These are phyloP conservation scores for Eimeria necatrix DNA, from an alignment of 169 alveolate genomes.

Conservation along the genomic window DNA sequence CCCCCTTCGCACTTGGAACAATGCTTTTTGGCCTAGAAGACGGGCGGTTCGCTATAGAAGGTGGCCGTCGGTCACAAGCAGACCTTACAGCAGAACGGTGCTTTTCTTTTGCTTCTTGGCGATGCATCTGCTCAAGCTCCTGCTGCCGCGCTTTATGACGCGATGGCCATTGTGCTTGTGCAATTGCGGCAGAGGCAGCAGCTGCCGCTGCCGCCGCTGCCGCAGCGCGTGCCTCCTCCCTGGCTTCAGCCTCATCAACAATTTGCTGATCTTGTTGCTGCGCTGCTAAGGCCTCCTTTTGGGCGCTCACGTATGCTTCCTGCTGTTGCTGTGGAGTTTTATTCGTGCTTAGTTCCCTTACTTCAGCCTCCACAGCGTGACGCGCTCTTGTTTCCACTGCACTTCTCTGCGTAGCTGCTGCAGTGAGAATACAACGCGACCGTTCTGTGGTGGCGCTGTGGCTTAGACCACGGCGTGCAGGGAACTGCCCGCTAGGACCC, in stretches of 20 bases:
- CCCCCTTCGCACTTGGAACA: neutral
- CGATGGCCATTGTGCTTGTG: slow-evolving; percentile 73
- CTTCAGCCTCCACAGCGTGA: slow-evolving; percentile 74
- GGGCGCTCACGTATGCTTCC: slow-evolving; percentile 69
- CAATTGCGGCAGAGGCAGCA: slow-evolving; percentile 68
- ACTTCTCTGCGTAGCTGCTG: slow-evolving; percentile 54
- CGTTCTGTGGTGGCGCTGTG: slow-evolving; percentile 69
- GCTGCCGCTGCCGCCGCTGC: slow-evolving; percentile 69
- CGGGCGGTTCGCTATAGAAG: neutral
- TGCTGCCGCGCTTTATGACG: slow-evolving; percentile 52
- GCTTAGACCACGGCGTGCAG: slow-evolving; percentile 73
- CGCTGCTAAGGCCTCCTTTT: slow-evolving; percentile 46
- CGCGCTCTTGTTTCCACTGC: slow-evolving; percentile 73
- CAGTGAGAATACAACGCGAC: slow-evolving; percentile 41
- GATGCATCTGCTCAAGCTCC: slow-evolving; percentile 50
- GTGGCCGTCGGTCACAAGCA: neutral
- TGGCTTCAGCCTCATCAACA: slow-evolving; percentile 44
- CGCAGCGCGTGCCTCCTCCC: slow-evolving; percentile 42
- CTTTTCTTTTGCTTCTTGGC: slow-evolving; percentile 32
- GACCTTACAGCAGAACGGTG: neutral
- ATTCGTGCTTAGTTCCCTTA: slow-evolving; percentile 55
- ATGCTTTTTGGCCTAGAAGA: neutral
- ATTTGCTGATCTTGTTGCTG: slow-evolving; percentile 21
- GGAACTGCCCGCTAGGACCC: slow-evolving; percentile 62
- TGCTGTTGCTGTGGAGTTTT: slow-evolving; percentile 68